phyloP scores from a whole-genome alignment of 164 flowering plant species.

The Cinnamomum chago region DNA sequence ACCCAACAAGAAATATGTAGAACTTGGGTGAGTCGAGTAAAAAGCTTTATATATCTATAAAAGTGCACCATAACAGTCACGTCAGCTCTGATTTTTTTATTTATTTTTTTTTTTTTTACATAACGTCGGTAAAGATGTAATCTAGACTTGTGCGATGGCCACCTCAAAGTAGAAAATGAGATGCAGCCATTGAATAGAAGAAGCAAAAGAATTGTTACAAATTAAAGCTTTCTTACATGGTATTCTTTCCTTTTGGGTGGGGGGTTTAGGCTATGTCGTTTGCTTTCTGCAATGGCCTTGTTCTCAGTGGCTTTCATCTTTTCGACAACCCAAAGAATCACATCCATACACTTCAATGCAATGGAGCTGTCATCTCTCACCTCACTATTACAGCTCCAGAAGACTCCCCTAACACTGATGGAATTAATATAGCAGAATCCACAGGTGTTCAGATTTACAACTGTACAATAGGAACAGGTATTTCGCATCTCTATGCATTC shows the following conservation, averaged over 20 bases:
- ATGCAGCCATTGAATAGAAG: too few relatives aligned
- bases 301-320: neutral
- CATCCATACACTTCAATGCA: neutral
- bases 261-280: neutral
- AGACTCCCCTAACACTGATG: too few relatives aligned
- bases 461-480: slow-evolving; percentile 5
- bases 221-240: neutral
- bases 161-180: too few relatives aligned
- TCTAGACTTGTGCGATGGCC: too few relatives aligned
- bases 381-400: slow-evolving; percentile 39
- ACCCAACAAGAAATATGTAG: too few relatives aligned
- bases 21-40: neutral
- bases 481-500: neutral
- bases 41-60: too few relatives aligned
- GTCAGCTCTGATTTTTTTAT: too few relatives aligned
- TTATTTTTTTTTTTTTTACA: too few relatives aligned
- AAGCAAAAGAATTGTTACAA: too few relatives aligned
- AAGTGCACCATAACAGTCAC: too few relatives aligned
- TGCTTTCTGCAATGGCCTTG: neutral
- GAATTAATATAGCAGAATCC: slow-evolving; percentile 16
- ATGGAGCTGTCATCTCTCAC: slow-evolving; percentile 12
- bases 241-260: neutral
- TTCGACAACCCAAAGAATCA: slow-evolving; percentile 3
- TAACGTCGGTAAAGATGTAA: too few relatives aligned
- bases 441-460: slow-evolving; percentile 3